Conservation (phyloP, 2,329 filamentous ascomycete genomes). For the Keithomyces neogunnii region DNA sequence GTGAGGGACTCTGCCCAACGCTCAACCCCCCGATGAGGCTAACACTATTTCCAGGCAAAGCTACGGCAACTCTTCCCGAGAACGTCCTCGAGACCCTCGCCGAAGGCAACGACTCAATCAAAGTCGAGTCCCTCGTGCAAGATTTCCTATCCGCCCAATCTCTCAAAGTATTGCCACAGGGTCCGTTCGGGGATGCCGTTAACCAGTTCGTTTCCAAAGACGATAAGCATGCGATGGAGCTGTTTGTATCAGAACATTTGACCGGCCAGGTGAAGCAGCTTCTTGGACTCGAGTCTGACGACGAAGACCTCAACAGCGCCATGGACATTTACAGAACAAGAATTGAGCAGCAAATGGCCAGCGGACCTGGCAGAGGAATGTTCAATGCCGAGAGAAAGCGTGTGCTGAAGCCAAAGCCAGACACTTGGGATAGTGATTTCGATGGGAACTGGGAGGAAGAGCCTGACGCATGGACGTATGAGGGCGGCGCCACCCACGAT, state of each 20-base stretch:
- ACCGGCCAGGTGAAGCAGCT: slow-evolving; percentile 63
- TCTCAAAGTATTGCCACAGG: slow-evolving; percentile 86
- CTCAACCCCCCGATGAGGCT: slow-evolving; percentile 1
- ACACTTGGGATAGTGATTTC: slow-evolving; percentile 80
- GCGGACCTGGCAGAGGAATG: slow-evolving; percentile 40
- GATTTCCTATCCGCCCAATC: slow-evolving; percentile 84
- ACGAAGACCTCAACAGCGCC: slow-evolving; percentile 57
- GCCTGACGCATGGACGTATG: slow-evolving; percentile 45
- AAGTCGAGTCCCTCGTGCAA: slow-evolving; percentile 79
- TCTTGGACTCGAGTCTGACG: slow-evolving; percentile 55
- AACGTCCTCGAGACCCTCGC: slow-evolving; percentile 51
- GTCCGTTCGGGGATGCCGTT: slow-evolving; percentile 87
- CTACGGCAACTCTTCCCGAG: slow-evolving; percentile 44
- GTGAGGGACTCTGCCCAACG: slow-evolving; percentile 9
- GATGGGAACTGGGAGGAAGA: slow-evolving; percentile 82
- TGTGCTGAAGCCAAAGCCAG: slow-evolving; percentile 64
- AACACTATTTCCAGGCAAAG: slow-evolving; percentile 17
- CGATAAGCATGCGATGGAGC: slow-evolving; percentile 84
- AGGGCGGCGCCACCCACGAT: slow-evolving; percentile 14
- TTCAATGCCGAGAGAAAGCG: slow-evolving; percentile 26
- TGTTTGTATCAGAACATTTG: slow-evolving; percentile 66
- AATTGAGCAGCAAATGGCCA: slow-evolving; percentile 62
- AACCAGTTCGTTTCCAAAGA: slow-evolving; percentile 91
- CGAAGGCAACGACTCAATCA: slow-evolving; percentile 55
- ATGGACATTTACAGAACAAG: slow-evolving; percentile 66